phyloP scores from a whole-genome alignment of 1,139 yeast species.

The Chernovozyma aurita region DNA sequence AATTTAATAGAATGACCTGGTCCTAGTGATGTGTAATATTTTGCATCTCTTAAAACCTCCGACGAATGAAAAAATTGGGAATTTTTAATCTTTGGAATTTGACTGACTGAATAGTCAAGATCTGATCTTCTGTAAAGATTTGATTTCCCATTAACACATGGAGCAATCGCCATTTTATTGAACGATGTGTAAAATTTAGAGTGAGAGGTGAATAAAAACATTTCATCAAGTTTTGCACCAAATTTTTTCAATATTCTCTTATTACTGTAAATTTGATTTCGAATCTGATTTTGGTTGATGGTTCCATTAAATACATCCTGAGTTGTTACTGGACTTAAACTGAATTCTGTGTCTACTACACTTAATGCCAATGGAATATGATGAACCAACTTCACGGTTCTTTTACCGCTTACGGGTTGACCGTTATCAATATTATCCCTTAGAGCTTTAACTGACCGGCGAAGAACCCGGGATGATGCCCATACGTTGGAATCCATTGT shows the following conservation, averaged over 20 bases:
- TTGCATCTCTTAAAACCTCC: slow-evolving; percentile 30
- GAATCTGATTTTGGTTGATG: too few species aligned
- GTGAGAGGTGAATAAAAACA: slow-evolving; percentile 80
- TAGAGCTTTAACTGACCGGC: slow-evolving; percentile 61
- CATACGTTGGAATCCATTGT: slow-evolving; percentile 86
- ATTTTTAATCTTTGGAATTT: slow-evolving; percentile 17
- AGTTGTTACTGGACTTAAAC: slow-evolving; percentile 14
- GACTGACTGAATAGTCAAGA: slow-evolving; percentile 59
- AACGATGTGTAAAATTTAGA: slow-evolving; percentile 79
- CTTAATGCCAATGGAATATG: slow-evolving; percentile 72
- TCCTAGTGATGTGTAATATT: slow-evolving; percentile 23
- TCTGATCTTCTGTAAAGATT: slow-evolving; percentile 71
- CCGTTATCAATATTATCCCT: slow-evolving; percentile 48
- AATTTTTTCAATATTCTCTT: slow-evolving; percentile 23
- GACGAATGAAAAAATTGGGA: slow-evolving; percentile 30
- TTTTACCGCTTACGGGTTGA: slow-evolving; percentile 16
- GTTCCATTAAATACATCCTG: neutral
- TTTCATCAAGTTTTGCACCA: slow-evolving; percentile 80
- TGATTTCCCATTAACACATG: slow-evolving; percentile 93
- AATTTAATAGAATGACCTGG: slow-evolving; percentile 56
- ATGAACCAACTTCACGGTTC: slow-evolving; percentile 68
- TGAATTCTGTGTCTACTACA: slow-evolving; percentile 18
- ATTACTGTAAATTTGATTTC: neutral
- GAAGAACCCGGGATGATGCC: slow-evolving; percentile 63
- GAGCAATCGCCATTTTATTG: slow-evolving; percentile 73